Conservation (phyloP, 495 filamentous ascomycete genomes). For the Rostrohypoxylon terebratum region DNA sequence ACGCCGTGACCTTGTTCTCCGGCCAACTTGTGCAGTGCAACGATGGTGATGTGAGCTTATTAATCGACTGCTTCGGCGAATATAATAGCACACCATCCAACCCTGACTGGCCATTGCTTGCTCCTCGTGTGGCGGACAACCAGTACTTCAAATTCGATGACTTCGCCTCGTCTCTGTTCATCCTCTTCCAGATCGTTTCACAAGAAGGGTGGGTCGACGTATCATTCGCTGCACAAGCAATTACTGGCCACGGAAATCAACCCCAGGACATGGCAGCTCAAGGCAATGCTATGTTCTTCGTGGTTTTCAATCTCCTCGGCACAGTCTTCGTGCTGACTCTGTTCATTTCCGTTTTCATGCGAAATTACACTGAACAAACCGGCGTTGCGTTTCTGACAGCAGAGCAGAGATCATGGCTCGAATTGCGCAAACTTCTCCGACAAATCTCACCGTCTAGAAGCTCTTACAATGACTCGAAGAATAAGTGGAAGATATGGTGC, state of each 20-base stretch:
- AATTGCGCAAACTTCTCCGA: constrained; percentile 90
- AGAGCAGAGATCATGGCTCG: constrained; percentile 96
- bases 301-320: constrained; percentile 95
- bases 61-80: constrained; percentile 85
- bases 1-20: constrained; percentile 91
- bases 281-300: constrained; percentile 92
- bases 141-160: constrained; percentile 93
- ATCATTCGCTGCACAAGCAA: constrained; percentile 82
- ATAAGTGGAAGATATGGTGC: constrained; percentile 89
- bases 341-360: constrained; percentile 99
- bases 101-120: constrained; percentile 80
- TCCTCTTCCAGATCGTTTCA: constrained; percentile 98
- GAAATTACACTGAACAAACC: constrained; percentile 98
- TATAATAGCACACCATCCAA: constrained; percentile 77
- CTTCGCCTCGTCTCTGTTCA: constrained; percentile 91
- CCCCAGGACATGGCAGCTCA: constrained; percentile 74
- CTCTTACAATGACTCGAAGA: constrained; percentile 76
- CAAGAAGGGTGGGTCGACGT: constrained; percentile 98
- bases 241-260: constrained; percentile 79
- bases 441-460: constrained; percentile 95
- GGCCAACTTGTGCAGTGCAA: constrained; percentile 86
- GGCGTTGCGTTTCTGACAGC: constrained; percentile 96
- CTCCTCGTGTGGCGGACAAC: constrained; percentile 83
- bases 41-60: constrained; percentile 69
- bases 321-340: constrained; percentile 98